Percentiles rank a stretch among this genome's conserved stretches.
phyloP scores from a whole-genome alignment of 176 grass and related monocot genomes.

The Aegilops umbellulata region DNA sequence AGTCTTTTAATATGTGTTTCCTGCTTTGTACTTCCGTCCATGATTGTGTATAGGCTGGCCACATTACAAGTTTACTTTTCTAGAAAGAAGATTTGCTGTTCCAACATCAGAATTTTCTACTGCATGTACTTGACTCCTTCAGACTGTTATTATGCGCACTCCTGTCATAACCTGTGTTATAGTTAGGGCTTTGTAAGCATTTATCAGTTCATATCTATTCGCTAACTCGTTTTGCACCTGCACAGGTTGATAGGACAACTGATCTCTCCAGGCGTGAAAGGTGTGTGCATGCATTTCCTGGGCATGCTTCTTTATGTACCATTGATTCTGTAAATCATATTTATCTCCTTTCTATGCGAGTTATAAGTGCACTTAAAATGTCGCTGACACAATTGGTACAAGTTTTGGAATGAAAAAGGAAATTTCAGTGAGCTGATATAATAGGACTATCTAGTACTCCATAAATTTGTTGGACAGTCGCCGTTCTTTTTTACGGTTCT shows the following conservation, averaged over 20 bases:
- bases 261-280: slow-evolving; percentile 92
- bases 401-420: background rate
- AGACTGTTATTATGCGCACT: background rate
- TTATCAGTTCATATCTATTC: background rate
- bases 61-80: background rate
- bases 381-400: background rate
- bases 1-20: slow-evolving; percentile 31
- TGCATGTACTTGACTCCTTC: background rate
- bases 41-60: background rate
- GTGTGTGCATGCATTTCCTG: slow-evolving; percentile 23
- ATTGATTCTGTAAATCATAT: background rate
- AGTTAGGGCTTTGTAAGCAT: background rate
- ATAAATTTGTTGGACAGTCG: background rate
- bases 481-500: background rate
- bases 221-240: slow-evolving; percentile 13
- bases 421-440: background rate
- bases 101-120: background rate
- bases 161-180: background rate
- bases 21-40: background rate
- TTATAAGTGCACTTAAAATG: background rate
- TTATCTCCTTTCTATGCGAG: background rate
- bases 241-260: slow-evolving; percentile 62
- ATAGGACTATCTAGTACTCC: background rate
- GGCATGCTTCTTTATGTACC: background rate
- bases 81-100: background rate